These are phyloP conservation scores for Aquilaria malaccensis DNA, from an alignment of 345 rosid genomes.

Conservation along the genomic window DNA sequence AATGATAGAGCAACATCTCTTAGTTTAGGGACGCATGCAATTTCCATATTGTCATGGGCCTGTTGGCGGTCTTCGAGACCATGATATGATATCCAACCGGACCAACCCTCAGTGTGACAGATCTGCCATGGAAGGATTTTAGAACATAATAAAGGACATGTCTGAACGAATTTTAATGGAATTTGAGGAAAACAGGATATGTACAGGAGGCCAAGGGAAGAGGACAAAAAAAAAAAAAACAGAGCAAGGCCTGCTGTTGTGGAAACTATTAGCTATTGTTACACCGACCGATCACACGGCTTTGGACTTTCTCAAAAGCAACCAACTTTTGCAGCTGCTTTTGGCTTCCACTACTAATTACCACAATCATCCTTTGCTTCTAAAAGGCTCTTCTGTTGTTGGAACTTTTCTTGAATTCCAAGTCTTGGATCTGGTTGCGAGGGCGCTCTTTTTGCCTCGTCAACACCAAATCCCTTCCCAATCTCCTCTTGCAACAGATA, in stretches of 20 bases:
- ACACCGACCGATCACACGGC: constrained; percentile 5
- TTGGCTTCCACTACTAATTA: background rate
- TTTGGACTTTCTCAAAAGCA: constrained; percentile 10
- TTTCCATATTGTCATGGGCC: too few species aligned
- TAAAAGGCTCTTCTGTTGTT: constrained; percentile 2
- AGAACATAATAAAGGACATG: too few species aligned
- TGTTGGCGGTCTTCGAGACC: too few species aligned
- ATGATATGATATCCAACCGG: too few species aligned
- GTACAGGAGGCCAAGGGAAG: constrained; percentile 12
- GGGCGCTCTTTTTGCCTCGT: constrained; percentile 18
- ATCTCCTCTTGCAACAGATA: background rate
- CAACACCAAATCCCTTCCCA: constrained; percentile 13
- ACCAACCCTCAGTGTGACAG: too few species aligned
- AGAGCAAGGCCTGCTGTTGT: background rate
- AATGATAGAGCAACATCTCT: too few species aligned
- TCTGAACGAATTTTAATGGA: too few species aligned
- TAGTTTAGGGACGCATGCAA: too few species aligned
- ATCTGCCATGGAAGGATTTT: too few species aligned
- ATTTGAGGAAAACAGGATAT: constrained; percentile 5
- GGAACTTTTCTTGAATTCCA: constrained; percentile 10
- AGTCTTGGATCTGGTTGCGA: constrained; percentile 9
- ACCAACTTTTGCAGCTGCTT: background rate
- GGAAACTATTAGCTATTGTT: background rate
- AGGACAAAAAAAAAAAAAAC: background rate
- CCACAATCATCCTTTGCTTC: background rate